Percentiles rank a stretch among this genome's conserved stretches.
Conservation (phyloP, 352 stramenopile genomes). For the Globisporangium yorkense region DNA sequence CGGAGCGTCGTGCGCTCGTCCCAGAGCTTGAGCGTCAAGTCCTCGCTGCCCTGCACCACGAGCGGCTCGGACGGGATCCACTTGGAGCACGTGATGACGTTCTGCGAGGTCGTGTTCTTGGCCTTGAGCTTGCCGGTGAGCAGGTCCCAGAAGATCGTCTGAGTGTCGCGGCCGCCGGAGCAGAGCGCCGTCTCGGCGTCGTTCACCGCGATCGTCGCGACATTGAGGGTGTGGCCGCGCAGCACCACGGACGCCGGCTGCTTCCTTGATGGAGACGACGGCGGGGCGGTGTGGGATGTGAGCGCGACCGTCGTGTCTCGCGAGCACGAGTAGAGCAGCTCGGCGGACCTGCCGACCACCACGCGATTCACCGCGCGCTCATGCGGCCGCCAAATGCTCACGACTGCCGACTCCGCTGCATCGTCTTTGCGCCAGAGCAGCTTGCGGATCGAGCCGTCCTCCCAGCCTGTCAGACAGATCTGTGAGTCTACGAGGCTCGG, state of each 20-base stretch:
- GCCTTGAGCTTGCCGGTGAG: slow-evolving; percentile 33
- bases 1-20: slow-evolving; percentile 50
- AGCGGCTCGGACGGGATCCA: slow-evolving; percentile 61
- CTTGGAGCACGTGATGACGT: slow-evolving; percentile 81
- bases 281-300: slow-evolving; percentile 15
- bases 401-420: slow-evolving; percentile 5
- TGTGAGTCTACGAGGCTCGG: slow-evolving; percentile 12
- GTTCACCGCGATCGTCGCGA: slow-evolving; percentile 58
- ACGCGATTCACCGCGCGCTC: slow-evolving; percentile 56
- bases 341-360: slow-evolving; percentile 27
- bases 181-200: slow-evolving; percentile 50
- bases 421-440: slow-evolving; percentile 26
- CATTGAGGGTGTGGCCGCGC: slow-evolving; percentile 55
- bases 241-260: slow-evolving; percentile 22
- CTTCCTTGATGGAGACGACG: slow-evolving; percentile 9
- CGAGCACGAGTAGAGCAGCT: slow-evolving; percentile 70
- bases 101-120: slow-evolving; percentile 74
- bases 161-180: slow-evolving; percentile 75
- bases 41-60: slow-evolving; percentile 74
- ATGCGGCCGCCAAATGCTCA: slow-evolving; percentile 46
- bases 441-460: slow-evolving; percentile 58
- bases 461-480: slow-evolving; percentile 55
- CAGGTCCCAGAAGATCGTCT: slow-evolving; percentile 77
- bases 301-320: slow-evolving; percentile 67
- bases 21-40: slow-evolving; percentile 78